Base-by-base conservation (phyloP, 2,329 filamentous ascomycete species). In the Colletotrichum theobromicola region DNA sequence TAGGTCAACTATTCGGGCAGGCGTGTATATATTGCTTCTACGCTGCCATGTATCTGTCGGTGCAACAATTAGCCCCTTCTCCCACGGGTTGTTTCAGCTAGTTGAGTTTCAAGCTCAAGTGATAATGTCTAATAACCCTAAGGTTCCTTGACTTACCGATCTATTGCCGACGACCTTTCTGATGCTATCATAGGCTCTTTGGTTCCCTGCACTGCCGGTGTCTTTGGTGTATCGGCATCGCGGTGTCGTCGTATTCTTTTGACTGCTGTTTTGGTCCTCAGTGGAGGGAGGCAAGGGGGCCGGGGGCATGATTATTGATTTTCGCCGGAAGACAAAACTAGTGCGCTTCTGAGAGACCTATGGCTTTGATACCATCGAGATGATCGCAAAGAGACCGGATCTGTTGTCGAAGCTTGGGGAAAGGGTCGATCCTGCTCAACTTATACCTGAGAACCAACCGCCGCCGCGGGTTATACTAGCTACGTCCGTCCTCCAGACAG, bases 131-230 rank as follows among this genome's bases (percentile, higher is more conserved):
- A 10, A 6, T 46, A 4, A 2, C 1, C 5, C 42, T n/a, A 1
- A 46, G 5, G 21, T 46, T 46, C n/a, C 42, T 7, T 1, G 1
- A 6, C 9, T 1, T 50, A n/a, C 42, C 24, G n/a, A 7, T 50
- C 42, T 13, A 21, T 13, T 7, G 3, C 7, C 0, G 0, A 13
- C 21, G 0, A 0, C 1, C 42, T 4, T 42, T 0, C n/a, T 21
- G 42, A 12, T 4, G n/a, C n/a, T 0, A 0, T 4, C 10, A 1
- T 0, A 7, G 1, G n/a, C n/a, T 50, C 10, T 50, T 21, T 3
- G n/a, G n/a, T 2, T 50, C 21, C 13, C 1, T 21, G 10, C 42
- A 50, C 42, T 21, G 0, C 6, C 13, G n/a, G 2, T 13, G 5
- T 50, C 4, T 4, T 21, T 2, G 0, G 42, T n/a, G 42, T 21